Evolutionary conservation across 78 protist genomes (phyloP).

Genomic region (Guillardia theta): DNA sequence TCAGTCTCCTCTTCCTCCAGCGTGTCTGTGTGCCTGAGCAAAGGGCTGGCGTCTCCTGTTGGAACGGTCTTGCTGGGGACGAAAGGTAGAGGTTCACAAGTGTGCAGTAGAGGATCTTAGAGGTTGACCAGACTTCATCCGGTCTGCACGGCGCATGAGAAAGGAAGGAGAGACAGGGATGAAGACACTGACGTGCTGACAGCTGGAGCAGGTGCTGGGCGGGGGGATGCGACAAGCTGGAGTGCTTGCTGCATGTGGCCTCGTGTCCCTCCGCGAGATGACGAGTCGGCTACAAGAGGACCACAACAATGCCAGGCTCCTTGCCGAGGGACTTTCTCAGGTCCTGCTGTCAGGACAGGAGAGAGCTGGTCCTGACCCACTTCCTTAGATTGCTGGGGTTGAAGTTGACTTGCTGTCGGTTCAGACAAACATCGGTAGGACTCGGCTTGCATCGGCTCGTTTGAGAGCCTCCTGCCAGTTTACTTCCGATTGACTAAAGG

Average conservation of each 20-base stretch:
- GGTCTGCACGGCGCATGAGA: background rate
- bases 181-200: background rate
- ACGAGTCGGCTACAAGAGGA: slow-evolving; percentile 6
- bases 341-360: background rate
- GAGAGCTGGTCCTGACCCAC: background rate
- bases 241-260: background rate
- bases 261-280: slow-evolving; percentile 42
- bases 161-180: background rate
- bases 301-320: slow-evolving; percentile 45
- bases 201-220: slow-evolving; percentile 57
- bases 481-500: background rate
- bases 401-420: background rate
- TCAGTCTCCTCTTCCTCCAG: background rate
- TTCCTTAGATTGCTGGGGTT: background rate
- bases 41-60: slow-evolving; percentile 77
- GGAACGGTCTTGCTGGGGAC: slow-evolving; percentile 72
- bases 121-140: too few relatives aligned
- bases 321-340: background rate
- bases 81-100: too few relatives aligned
- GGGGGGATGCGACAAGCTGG: slow-evolving; percentile 81
- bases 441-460: too few relatives aligned
- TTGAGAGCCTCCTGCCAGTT: too few relatives aligned
- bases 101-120: too few relatives aligned
- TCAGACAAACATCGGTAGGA: too few relatives aligned
- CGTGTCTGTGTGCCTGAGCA: slow-evolving; percentile 24